Conservation (phyloP, 116 monocot species). For the Iris pallida region DNA sequence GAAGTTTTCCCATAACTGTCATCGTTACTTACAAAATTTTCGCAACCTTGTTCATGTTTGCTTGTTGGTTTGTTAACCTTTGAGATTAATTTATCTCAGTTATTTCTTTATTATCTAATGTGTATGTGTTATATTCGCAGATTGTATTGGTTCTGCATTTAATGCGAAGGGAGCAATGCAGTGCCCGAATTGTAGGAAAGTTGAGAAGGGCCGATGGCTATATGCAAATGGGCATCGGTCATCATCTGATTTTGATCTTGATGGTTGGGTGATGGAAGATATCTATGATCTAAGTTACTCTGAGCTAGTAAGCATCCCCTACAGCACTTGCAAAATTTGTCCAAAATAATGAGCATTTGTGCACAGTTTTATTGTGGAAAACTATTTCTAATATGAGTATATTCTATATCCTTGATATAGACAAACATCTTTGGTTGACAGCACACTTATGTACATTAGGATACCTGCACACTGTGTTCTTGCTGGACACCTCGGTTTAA, state of each 20-base stretch:
- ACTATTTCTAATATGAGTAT: too few relatives aligned
- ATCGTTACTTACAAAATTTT: too few relatives aligned
- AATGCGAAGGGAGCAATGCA: slow-evolving; percentile 84
- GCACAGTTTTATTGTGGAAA: too few relatives aligned
- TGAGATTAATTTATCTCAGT: not conserved
- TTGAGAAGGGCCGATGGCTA: slow-evolving; percentile 74
- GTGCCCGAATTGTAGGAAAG: slow-evolving; percentile 79
- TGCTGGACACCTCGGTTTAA: too few relatives aligned
- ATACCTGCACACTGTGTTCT: too few relatives aligned
- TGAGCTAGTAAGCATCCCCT: slow-evolving; percentile 40
- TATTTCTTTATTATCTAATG: not conserved
- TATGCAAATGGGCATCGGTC: slow-evolving; percentile 55
- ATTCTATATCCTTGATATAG: too few relatives aligned
- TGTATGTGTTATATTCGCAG: slow-evolving; percentile 24
- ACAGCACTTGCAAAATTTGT: not conserved
- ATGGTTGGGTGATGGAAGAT: slow-evolving; percentile 49
- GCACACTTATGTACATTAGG: too few relatives aligned
- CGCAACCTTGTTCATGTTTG: too few relatives aligned
- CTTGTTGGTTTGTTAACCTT: too few relatives aligned
- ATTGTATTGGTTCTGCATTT: slow-evolving; percentile 88
- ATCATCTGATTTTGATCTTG: slow-evolving; percentile 47
- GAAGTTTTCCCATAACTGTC: too few relatives aligned
- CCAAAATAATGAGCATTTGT: not conserved
- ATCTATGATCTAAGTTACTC: slow-evolving; percentile 50
- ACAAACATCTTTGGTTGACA: too few relatives aligned